These are phyloP conservation scores for Ceratocystis albifundus DNA, from an alignment of 2,329 filamentous ascomycete species.

Conservation along the genomic window DNA sequence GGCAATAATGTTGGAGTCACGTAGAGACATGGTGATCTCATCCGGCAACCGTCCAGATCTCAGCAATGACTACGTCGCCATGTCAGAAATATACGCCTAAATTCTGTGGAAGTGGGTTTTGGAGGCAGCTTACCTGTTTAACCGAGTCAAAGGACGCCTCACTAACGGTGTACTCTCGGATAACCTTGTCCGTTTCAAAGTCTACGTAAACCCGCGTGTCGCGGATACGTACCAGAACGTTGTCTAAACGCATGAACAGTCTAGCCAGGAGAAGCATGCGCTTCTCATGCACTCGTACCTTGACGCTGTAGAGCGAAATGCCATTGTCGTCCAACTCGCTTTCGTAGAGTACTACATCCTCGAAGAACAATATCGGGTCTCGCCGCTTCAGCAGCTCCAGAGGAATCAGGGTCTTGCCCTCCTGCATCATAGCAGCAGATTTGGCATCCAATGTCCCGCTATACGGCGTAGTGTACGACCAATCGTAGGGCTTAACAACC, in stretches of 20 bases:
- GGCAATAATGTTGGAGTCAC: slow-evolving; percentile 67
- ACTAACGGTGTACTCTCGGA: slow-evolving; percentile 80
- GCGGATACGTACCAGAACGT: slow-evolving; percentile 73
- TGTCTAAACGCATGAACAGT: slow-evolving; percentile 87
- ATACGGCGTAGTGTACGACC: slow-evolving; percentile 91
- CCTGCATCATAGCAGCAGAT: slow-evolving; percentile 22
- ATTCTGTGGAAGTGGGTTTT: neutral
- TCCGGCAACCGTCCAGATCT: slow-evolving; percentile 47
- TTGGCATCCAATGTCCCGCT: slow-evolving; percentile 50
- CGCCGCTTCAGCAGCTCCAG: slow-evolving; percentile 75
- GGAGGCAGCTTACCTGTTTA: slow-evolving; percentile 45
- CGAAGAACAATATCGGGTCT: slow-evolving; percentile 92
- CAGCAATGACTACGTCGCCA: slow-evolving; percentile 35
- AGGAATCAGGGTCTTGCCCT: slow-evolving; percentile 46
- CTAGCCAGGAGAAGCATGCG: slow-evolving; percentile 73
- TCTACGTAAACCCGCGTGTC: slow-evolving; percentile 91
- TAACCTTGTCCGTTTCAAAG: slow-evolving; percentile 64
- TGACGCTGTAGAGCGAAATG: slow-evolving; percentile 79
- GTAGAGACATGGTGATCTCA: slow-evolving; percentile 62
- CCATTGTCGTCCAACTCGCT: slow-evolving; percentile 97
- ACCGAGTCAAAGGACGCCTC: slow-evolving; percentile 72
- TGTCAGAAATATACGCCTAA: neutral
- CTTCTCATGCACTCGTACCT: slow-evolving; percentile 84
- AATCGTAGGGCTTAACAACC: slow-evolving; percentile 92
- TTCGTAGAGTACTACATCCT: slow-evolving; percentile 92